phyloP scores from a whole-genome alignment of 2,329 filamentous ascomycete species.

The Diplocarpon rosae region DNA sequence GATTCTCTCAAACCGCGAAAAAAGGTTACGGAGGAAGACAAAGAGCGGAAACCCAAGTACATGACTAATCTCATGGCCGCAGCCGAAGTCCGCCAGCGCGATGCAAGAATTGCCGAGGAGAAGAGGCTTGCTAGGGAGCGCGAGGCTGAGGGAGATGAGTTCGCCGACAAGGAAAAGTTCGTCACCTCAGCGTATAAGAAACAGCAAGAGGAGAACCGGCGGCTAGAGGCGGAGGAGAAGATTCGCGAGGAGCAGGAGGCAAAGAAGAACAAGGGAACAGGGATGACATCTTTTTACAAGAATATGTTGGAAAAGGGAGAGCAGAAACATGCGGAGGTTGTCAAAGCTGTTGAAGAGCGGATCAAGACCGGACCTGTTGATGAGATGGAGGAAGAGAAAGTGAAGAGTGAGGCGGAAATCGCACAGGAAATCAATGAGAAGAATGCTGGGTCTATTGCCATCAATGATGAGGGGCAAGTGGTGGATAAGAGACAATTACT shows the following conservation, averaged over 20 bases:
- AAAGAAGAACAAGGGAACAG: conserved; percentile 52
- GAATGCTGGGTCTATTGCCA: conserved; percentile 45
- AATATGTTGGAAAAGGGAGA: conserved; percentile 62
- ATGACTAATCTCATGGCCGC: conserved; percentile 64
- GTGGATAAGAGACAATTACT: conserved; percentile 77
- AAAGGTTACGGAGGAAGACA: conserved; percentile 41
- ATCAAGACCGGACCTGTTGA: conserved; percentile 34
- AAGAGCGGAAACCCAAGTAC: conserved; percentile 62
- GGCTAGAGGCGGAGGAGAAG: conserved; percentile 62
- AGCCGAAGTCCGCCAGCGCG: conserved; percentile 66
- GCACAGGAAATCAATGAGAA: conserved; percentile 56
- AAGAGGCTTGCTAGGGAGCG: conserved; percentile 69
- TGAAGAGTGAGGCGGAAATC: conserved; percentile 50
- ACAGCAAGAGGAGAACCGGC: conserved; percentile 65
- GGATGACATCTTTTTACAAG: conserved; percentile 71
- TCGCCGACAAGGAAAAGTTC: conserved; percentile 74
- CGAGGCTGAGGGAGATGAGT: conserved; percentile 71
- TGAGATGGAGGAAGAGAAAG: conserved; percentile 30
- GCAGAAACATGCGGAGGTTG: conserved; percentile 54
- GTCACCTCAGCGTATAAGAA: conserved; percentile 74
- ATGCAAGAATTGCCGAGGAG: conserved; percentile 68
- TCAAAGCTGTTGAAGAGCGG: conserved; percentile 53
- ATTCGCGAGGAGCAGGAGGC: conserved; percentile 52
- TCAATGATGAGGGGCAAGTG: conserved; percentile 76
- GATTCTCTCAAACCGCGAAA: conserved; percentile 62